Conservation (phyloP, 805 yeast species). For the Ogataea nitratoaversa region DNA sequence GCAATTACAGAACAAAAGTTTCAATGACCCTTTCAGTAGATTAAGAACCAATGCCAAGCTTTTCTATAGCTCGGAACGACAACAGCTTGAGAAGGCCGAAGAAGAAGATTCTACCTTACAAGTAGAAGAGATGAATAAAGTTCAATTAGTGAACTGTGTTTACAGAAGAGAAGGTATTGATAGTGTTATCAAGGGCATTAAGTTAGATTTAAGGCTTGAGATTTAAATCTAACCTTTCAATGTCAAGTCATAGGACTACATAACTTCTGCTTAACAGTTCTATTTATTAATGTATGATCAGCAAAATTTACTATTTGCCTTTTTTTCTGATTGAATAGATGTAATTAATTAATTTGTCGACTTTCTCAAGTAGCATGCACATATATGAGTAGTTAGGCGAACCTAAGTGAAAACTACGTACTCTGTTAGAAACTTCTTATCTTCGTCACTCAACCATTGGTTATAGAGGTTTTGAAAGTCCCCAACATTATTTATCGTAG, state of each 20-base stretch:
- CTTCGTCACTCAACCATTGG: slow-evolving; percentile 41
- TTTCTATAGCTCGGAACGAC: slow-evolving; percentile 57
- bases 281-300: neutral
- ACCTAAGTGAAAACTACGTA: slow-evolving; percentile 23
- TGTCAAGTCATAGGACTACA: no score
- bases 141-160: slow-evolving; percentile 27
- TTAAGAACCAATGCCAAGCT: slow-evolving; percentile 83
- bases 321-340: neutral
- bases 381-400: neutral
- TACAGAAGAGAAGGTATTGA: slow-evolving; percentile 31
- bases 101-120: slow-evolving; percentile 38
- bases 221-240: no score
- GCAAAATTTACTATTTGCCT: no score
- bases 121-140: slow-evolving; percentile 40
- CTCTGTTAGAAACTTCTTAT: slow-evolving; percentile 50
- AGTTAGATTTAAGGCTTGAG: slow-evolving; percentile 26
- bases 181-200: slow-evolving; percentile 25
- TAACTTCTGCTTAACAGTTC: neutral
- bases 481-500: slow-evolving; percentile 44
- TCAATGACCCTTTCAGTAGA: slow-evolving; percentile 79
- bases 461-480: slow-evolving; percentile 51
- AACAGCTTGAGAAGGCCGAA: slow-evolving; percentile 51
- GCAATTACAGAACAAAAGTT: slow-evolving; percentile 38
- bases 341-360: no score
- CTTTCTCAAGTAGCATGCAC: no score